A percentile compares a stretch with the other conserved stretches of the same genome.
Conservation (phyloP, 768 basidiomycete genomes). For the Tylopilus cervinicoccineus region DNA sequence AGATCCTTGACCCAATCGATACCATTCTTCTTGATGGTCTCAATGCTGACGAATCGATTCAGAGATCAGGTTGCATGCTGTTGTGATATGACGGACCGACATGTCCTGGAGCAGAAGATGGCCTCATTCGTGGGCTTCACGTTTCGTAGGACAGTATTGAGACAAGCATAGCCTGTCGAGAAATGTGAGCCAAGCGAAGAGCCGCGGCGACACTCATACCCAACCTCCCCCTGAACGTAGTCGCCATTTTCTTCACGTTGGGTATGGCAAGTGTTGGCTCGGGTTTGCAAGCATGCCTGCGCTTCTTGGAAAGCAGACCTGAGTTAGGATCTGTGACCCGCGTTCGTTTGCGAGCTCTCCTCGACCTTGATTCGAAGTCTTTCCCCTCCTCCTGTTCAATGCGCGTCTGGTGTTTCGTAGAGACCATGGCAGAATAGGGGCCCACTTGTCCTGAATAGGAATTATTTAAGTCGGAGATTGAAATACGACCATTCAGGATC, state of each 20-base stretch:
- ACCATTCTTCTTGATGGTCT: conserved; percentile 76
- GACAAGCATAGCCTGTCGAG: conserved; percentile 65
- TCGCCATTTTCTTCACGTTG: conserved; percentile 60
- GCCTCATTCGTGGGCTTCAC: conserved; percentile 59
- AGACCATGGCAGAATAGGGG: conserved; percentile 12
- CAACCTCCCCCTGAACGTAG: conserved; percentile 66
- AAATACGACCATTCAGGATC: conserved; percentile 8
- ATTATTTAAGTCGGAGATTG: conserved; percentile 20
- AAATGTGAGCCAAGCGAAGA: conserved; percentile 1
- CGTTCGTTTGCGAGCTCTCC: conserved; percentile 5
- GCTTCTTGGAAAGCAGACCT: conserved; percentile 23
- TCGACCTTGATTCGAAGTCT: neutral
- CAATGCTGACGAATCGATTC: conserved; percentile 43
- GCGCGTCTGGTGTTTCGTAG: too few relatives aligned
- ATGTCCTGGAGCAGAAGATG: conserved; percentile 74
- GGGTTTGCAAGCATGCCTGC: conserved; percentile 31
- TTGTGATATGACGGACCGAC: conserved; percentile 38
- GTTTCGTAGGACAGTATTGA: conserved; percentile 78
- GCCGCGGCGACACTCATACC: conserved; percentile 30
- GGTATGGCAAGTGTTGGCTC: conserved; percentile 66
- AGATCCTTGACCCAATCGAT: conserved; percentile 80
- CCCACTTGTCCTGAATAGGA: too few relatives aligned
- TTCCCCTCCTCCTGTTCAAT: neutral
- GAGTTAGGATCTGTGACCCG: conserved; percentile 1
- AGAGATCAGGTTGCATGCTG: neutral